These are phyloP conservation scores for Plectranthus barbatus DNA, from an alignment of 257 asterid species.

Conservation along the genomic window DNA sequence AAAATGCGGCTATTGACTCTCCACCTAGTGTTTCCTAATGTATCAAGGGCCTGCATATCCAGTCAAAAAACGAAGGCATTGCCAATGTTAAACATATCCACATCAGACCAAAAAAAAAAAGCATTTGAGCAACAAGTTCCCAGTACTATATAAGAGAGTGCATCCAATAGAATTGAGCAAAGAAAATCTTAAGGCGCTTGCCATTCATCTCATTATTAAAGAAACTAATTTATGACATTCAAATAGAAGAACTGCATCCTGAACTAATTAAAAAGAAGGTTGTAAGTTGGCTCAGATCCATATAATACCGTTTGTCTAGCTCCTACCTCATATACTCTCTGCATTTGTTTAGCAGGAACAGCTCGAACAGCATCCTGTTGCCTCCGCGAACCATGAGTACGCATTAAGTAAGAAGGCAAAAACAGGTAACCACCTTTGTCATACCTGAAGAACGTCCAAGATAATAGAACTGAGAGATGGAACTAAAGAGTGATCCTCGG, in stretches of 20 bases:
- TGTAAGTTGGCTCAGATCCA: not conserved
- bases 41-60: slow-evolving; percentile 78
- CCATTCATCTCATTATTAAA: not conserved
- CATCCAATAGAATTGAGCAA: slow-evolving; percentile 1
- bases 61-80: slow-evolving; percentile 1
- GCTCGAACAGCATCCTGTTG: slow-evolving; percentile 71
- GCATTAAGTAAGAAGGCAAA: slow-evolving; percentile 91
- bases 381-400: slow-evolving; percentile 82
- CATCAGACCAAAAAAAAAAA: not conserved
- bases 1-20: slow-evolving; percentile 74
- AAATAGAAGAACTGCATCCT: not conserved
- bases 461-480: slow-evolving; percentile 10
- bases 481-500: not conserved
- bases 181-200: not conserved
- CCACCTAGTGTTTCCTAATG: slow-evolving; percentile 91
- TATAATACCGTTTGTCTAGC: too few relatives aligned
- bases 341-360: slow-evolving; percentile 66
- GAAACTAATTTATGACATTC: not conserved
- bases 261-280: slow-evolving; percentile 11
- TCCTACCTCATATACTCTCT: slow-evolving; percentile 79
- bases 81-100: slow-evolving; percentile 7
- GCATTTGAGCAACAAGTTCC: slow-evolving; percentile 6
- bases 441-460: slow-evolving; percentile 44
- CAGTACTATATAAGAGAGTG: slow-evolving; percentile 9
- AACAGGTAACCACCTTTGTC: slow-evolving; percentile 93